A percentile compares a stretch with the other conserved stretches of the same genome.
Conservation (phyloP, 192 early-diverging fungal genomes). For the Rhizophagus prolifer region DNA sequence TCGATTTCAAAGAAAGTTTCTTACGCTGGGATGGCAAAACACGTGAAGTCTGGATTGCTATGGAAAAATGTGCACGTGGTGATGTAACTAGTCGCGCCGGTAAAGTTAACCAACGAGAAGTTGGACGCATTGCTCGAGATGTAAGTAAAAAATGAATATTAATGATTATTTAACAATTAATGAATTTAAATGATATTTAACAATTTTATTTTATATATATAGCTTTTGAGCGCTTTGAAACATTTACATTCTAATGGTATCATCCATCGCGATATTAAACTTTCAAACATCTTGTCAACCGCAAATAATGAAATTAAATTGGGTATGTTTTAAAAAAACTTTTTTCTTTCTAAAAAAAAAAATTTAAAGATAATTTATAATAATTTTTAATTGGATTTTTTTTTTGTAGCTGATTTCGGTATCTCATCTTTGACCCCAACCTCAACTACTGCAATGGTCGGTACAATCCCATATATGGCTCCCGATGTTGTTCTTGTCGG, state of each 20-base stretch:
- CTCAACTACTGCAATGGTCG: slow-evolving; percentile 28
- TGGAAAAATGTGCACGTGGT: slow-evolving; percentile 32
- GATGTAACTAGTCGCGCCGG: slow-evolving; percentile 29
- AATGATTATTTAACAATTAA: background rate
- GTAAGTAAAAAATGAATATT: background rate
- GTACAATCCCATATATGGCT: slow-evolving; percentile 31
- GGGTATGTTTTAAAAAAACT: slow-evolving; percentile 7
- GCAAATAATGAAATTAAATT: slow-evolving; percentile 29
- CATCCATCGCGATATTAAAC: slow-evolving; percentile 32
- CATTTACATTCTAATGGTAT: slow-evolving; percentile 23
- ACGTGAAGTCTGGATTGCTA: slow-evolving; percentile 28
- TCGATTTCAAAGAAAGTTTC: slow-evolving; percentile 28
- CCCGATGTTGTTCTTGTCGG: slow-evolving; percentile 25
- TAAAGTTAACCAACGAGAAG: slow-evolving; percentile 25
- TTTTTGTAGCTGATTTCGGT: slow-evolving; percentile 25
- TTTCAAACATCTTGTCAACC: slow-evolving; percentile 17
- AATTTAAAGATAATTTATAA: too few relatives aligned
- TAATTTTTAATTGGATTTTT: background rate
- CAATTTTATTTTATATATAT: slow-evolving; percentile 9
- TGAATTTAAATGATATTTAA: background rate
- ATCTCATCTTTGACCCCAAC: slow-evolving; percentile 28
- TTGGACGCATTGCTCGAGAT: slow-evolving; percentile 22
- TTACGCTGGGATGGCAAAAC: slow-evolving; percentile 27
- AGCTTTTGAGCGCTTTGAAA: slow-evolving; percentile 23
- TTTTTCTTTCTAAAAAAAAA: too few relatives aligned